Conservation (phyloP, 306 rosid species). For the Vigna nakashimae region DNA sequence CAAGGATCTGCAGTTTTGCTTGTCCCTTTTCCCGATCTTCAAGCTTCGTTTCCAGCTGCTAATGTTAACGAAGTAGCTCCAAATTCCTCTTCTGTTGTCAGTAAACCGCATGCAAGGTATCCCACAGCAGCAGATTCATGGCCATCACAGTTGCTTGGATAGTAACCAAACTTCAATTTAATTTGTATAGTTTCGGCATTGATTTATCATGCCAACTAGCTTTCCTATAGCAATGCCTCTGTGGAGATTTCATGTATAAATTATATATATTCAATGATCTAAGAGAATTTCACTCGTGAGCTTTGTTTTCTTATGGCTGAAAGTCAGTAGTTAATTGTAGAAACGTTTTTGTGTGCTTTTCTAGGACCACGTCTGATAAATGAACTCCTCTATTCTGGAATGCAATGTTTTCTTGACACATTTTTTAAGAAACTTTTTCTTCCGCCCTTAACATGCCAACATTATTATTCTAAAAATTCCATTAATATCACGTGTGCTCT, state of each 20-base stretch:
- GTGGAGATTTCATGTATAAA: conserved; percentile 36
- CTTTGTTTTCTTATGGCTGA: conserved; percentile 10
- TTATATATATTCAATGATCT: conserved; percentile 35
- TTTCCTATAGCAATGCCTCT: conserved; percentile 27
- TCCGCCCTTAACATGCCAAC: conserved; percentile 5
- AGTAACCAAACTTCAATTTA: conserved; percentile 56
- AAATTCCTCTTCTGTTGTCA: conserved; percentile 56
- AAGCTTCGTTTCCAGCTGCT: conserved; percentile 49
- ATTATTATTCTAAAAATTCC: neutral
- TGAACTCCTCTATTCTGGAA: conserved; percentile 5
- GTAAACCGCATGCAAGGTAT: conserved; percentile 94
- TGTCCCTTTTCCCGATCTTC: conserved; percentile 67
- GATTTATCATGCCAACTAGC: conserved; percentile 35
- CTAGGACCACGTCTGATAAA: conserved; percentile 17
- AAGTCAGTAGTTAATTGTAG: neutral
- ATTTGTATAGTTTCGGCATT: conserved; percentile 47
- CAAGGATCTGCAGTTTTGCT: conserved; percentile 72
- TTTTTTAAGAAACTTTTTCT: neutral
- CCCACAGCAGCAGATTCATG: conserved; percentile 87
- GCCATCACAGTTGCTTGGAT: conserved; percentile 80
- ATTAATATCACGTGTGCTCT: neutral
- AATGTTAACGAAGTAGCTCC: conserved; percentile 47
- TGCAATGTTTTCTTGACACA: conserved; percentile 3
- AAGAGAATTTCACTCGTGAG: conserved; percentile 17
- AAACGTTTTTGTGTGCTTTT: neutral